Evolutionary conservation across 2,329 filamentous ascomycete genomes (phyloP).

Genomic region (Cytospora piceicola): DNA sequence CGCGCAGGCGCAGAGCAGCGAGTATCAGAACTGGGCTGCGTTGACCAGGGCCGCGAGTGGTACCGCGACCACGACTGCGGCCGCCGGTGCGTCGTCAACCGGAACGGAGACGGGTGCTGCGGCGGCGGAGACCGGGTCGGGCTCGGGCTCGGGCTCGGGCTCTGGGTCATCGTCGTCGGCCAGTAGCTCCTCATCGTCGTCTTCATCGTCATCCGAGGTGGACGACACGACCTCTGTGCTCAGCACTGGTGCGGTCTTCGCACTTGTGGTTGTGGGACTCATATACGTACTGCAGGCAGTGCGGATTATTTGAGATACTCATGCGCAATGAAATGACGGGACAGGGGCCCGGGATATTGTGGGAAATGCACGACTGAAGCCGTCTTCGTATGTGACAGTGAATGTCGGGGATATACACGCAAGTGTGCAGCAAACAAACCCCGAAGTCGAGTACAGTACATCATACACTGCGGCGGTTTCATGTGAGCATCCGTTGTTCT

Average conservation of each 20-base stretch:
- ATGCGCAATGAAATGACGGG: background rate
- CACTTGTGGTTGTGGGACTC: conserved; percentile 17
- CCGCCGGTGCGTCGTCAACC: conserved; percentile 11
- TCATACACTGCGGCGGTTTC: too few relatives aligned
- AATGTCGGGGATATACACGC: background rate
- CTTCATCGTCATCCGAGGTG: conserved; percentile 2
- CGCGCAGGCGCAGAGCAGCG: conserved; percentile 24
- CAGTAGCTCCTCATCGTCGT: conserved; percentile 7
- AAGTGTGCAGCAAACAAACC: background rate
- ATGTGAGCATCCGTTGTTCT: too few relatives aligned
- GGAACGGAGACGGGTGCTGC: background rate
- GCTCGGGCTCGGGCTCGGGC: background rate
- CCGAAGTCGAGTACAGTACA: too few relatives aligned
- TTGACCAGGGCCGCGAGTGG: conserved; percentile 13
- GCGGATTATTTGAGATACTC: conserved; percentile 22
- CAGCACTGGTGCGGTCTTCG: conserved; percentile 13
- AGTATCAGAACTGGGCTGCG: conserved; percentile 26
- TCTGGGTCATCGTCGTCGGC: background rate
- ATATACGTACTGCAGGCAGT: conserved; percentile 29
- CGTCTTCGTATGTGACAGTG: too few relatives aligned
- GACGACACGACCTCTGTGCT: background rate
- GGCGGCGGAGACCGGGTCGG: conserved; percentile 5
- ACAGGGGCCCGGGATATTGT: background rate
- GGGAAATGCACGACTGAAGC: background rate
- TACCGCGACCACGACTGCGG: conserved; percentile 3